phyloP scores from a whole-genome alignment of 2,329 filamentous ascomycete genomes.

The Rutstroemia sp. region DNA sequence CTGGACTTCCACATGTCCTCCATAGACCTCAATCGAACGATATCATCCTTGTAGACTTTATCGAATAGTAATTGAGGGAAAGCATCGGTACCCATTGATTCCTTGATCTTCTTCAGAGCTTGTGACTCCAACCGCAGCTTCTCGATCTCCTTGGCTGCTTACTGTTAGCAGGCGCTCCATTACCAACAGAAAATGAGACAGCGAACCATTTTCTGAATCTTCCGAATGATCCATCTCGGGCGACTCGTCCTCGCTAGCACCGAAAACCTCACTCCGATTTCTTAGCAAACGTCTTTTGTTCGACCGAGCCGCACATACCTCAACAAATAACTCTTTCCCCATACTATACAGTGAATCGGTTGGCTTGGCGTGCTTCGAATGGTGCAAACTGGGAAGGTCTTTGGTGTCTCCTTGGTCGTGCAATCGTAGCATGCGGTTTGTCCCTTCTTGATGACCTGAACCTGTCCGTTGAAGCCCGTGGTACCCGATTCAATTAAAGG shows the following conservation, averaged over 20 bases:
- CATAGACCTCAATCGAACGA: constrained; percentile 74
- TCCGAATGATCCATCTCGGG: constrained; percentile 71
- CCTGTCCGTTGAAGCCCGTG: constrained; percentile 94
- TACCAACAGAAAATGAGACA: constrained; percentile 10
- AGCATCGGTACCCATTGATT: constrained; percentile 68
- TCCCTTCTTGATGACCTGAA: constrained; percentile 91
- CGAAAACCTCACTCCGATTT: constrained; percentile 69
- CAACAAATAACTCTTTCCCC: constrained; percentile 94
- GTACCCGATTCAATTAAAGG: constrained; percentile 94
- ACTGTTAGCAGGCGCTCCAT: constrained; percentile 9
- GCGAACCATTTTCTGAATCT: constrained; percentile 67
- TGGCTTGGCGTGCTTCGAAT: constrained; percentile 95
- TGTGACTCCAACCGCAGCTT: constrained; percentile 79
- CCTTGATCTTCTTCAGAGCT: constrained; percentile 74
- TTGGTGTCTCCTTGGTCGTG: constrained; percentile 79
- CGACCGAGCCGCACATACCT: constrained; percentile 39
- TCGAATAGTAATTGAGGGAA: constrained; percentile 80
- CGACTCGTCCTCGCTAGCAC: constrained; percentile 79
- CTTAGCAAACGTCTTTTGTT: constrained; percentile 24
- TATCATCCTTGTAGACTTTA: constrained; percentile 85
- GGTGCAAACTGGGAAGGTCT: constrained; percentile 92
- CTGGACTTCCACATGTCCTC: constrained; percentile 95
- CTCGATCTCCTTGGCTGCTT: constrained; percentile 66
- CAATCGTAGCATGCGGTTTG: constrained; percentile 96
- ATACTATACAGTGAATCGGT: constrained; percentile 97